Evolutionary conservation across 2,329 filamentous ascomycete genomes (phyloP).

Genomic region (Colletotrichum spaethianum): DNA sequence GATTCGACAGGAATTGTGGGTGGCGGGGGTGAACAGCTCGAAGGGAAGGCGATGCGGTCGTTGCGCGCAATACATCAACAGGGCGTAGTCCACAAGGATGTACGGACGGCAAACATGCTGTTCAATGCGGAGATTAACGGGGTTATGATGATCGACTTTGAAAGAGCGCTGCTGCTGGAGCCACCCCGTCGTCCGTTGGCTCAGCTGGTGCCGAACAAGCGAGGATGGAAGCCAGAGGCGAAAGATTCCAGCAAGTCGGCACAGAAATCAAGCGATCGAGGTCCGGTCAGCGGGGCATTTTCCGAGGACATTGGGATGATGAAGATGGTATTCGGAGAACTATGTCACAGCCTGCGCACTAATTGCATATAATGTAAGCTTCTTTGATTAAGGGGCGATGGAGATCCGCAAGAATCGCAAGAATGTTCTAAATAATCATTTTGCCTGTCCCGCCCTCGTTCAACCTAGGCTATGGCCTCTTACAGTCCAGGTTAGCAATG

Average conservation of each 20-base stretch:
- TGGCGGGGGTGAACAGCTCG: conserved; percentile 17
- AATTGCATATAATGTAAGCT: no score
- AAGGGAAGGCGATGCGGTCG: conserved; percentile 34
- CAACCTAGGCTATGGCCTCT: no score
- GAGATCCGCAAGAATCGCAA: no score
- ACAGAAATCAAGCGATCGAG: conserved; percentile 4
- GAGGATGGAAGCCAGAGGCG: conserved; percentile 3
- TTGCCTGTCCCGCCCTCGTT: no score
- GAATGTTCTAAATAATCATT: no score
- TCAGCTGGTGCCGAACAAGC: conserved; percentile 46
- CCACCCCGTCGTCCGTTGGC: conserved; percentile 40
- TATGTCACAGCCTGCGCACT: no score
- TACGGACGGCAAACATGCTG: conserved; percentile 47
- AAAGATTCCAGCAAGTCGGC: neutral
- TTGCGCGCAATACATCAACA: conserved; percentile 45
- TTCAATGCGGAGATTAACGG: conserved; percentile 44
- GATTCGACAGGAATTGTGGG: neutral
- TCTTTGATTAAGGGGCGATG: no score
- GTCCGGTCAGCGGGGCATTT: neutral
- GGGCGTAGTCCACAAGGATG: conserved; percentile 48
- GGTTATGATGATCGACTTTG: conserved; percentile 52
- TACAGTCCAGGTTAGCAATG: no score
- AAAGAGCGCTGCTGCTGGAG: conserved; percentile 46
- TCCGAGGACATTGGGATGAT: neutral
- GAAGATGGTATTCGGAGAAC: neutral